Evolutionary conservation across 148 eudicot species (phyloP).

Genomic region (Dysphania ambrosioides): DNA sequence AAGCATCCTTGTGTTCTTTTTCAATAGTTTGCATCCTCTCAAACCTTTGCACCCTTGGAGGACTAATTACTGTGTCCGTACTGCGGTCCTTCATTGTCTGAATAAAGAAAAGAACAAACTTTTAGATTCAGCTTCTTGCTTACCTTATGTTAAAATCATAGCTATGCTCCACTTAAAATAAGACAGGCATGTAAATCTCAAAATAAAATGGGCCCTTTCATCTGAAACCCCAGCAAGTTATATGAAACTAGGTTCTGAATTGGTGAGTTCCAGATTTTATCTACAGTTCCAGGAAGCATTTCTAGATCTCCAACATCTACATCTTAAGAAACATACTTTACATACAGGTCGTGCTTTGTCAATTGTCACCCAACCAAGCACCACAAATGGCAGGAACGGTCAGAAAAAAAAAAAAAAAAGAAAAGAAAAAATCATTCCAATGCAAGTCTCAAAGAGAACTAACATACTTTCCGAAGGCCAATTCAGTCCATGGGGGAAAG

Average conservation of each 20-base stretch:
- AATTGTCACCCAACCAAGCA: background rate
- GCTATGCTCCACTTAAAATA: background rate
- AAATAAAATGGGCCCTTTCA: too few species aligned
- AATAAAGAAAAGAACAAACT: background rate
- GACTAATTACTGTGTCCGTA: slow-evolving; percentile 38
- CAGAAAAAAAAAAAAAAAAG: too few species aligned
- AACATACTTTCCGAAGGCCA: background rate
- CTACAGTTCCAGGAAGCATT: background rate
- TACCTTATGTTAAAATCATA: background rate
- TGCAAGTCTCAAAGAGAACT: background rate
- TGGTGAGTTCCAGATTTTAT: background rate
- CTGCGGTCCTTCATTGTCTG: slow-evolving; percentile 53
- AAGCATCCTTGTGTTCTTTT: slow-evolving; percentile 84
- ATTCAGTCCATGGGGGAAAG: background rate
- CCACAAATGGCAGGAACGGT: too few species aligned
- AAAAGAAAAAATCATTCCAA: background rate
- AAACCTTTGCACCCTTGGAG: slow-evolving; percentile 63
- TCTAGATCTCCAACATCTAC: background rate
- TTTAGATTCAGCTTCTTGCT: background rate
- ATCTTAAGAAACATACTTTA: background rate
- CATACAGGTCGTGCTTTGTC: background rate
- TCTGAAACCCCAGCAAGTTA: background rate
- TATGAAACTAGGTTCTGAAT: background rate
- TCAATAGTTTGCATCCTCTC: slow-evolving; percentile 62
- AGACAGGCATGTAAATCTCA: background rate